A percentile compares a stretch with the other conserved stretches of the same genome.
Evolutionary conservation across 2,329 filamentous ascomycete genomes (phyloP).

Genomic region (Bisporella sp.): DNA sequence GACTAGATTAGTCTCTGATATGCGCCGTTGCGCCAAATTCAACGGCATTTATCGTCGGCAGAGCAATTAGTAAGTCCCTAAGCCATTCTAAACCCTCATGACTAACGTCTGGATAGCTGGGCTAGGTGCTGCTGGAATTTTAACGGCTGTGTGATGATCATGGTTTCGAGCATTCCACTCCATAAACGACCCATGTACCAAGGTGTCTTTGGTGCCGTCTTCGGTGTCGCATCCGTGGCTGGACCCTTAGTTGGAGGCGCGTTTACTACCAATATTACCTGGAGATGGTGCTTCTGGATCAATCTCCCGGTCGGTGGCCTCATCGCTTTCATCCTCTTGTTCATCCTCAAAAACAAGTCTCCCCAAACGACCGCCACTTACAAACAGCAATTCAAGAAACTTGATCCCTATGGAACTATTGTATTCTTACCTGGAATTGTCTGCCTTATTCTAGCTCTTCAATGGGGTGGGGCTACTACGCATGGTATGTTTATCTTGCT

Average conservation of each 20-base stretch:
- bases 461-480: constrained; percentile 37
- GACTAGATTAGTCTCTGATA: constrained; percentile 20
- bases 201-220: constrained; percentile 34
- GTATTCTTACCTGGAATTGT: constrained; percentile 33
- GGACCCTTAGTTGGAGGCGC: constrained; percentile 27
- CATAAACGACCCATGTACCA: constrained; percentile 8
- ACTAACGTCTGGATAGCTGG: constrained; percentile 13
- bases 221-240: constrained; percentile 30
- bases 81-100: background rate
- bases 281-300: constrained; percentile 24
- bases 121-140: constrained; percentile 20
- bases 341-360: background rate
- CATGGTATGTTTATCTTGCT: constrained; percentile 27
- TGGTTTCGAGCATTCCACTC: constrained; percentile 10
- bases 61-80: constrained; percentile 22
- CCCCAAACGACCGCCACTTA: background rate
- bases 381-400: constrained; percentile 2
- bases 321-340: constrained; percentile 1
- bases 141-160: constrained; percentile 21
- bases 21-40: constrained; percentile 29
- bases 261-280: constrained; percentile 32
- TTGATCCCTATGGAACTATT: constrained; percentile 35
- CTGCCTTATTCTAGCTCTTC: constrained; percentile 35
- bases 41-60: constrained; percentile 28
- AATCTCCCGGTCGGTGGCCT: constrained; percentile 3